A percentile compares a stretch with the other conserved stretches of the same genome.
Evolutionary conservation across 2,329 filamentous ascomycete genomes (phyloP).

Genomic region (Fusarium clavum): DNA sequence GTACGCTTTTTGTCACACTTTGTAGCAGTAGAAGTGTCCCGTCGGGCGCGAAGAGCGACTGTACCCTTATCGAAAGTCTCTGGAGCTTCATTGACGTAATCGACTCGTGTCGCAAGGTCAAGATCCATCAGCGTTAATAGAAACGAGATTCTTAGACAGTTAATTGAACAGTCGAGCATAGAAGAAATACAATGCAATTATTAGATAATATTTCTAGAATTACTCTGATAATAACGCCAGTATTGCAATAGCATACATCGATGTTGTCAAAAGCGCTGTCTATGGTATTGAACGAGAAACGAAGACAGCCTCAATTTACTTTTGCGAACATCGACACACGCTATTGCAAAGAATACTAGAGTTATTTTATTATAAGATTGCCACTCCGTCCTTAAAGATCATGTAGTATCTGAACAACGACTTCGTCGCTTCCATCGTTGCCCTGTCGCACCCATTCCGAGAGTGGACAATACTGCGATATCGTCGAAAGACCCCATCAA

Average conservation of each 20-base stretch:
- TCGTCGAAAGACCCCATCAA: neutral
- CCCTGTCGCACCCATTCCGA: neutral
- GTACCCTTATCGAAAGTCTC: neutral
- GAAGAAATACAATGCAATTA: neutral
- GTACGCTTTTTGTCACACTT: neutral
- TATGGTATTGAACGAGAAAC: neutral
- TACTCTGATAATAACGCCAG: neutral
- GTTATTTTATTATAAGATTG: neutral
- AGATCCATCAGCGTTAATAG: neutral
- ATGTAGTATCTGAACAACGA: neutral
- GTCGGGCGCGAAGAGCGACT: neutral
- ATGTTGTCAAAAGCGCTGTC: neutral
- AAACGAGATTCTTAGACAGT: neutral
- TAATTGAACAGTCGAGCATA: neutral
- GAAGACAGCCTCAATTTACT: neutral
- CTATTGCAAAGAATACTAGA: neutral
- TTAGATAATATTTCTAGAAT: neutral
- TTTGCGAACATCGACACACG: neutral
- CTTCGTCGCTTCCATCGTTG: neutral
- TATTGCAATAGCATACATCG: neutral
- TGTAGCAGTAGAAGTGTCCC: rapidly evolving
- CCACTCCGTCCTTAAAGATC: neutral
- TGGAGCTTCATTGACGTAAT: neutral
- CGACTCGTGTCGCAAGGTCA: neutral
- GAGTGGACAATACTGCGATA: neutral